These are phyloP conservation scores for Amylocystis lapponica DNA, from an alignment of 768 basidiomycete species.

Conservation along the genomic window DNA sequence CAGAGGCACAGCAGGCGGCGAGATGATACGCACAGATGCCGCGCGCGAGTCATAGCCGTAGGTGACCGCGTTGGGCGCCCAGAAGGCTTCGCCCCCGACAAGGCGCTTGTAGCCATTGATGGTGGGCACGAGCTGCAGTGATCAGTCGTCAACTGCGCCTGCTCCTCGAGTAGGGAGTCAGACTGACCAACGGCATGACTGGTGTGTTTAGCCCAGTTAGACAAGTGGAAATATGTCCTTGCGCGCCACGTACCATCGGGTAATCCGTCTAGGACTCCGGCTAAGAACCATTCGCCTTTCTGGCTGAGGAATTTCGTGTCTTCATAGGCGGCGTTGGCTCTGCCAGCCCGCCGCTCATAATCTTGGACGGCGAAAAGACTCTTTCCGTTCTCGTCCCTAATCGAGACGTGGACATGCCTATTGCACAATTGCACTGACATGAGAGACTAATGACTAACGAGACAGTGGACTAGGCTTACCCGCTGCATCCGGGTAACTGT, in stretches of 20 bases:
- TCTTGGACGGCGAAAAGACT: constrained; percentile 78
- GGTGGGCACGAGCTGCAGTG: constrained; percentile 68
- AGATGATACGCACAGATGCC: constrained; percentile 88
- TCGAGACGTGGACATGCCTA: constrained; percentile 89
- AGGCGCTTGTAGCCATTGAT: constrained; percentile 98
- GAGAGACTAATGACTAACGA: not conserved
- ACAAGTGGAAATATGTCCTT: not conserved
- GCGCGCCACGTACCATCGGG: constrained; percentile 61
- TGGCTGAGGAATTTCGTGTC: constrained; percentile 84
- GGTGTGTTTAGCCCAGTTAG: not conserved
- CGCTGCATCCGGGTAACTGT: constrained; percentile 92
- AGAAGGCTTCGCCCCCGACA: constrained; percentile 88
- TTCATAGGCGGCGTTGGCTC: constrained; percentile 64
- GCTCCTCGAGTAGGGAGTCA: not conserved
- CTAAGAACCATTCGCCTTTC: constrained; percentile 89
- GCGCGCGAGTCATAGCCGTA: constrained; percentile 96
- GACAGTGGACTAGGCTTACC: constrained; percentile 39
- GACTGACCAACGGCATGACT: constrained; percentile 76
- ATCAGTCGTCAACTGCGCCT: not conserved
- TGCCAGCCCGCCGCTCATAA: constrained; percentile 52
- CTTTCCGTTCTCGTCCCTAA: constrained; percentile 59
- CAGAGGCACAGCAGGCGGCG: constrained; percentile 80
- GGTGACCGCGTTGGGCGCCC: constrained; percentile 90
- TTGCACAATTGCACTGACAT: constrained; percentile 2
- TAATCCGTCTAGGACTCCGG: constrained; percentile 85